These are phyloP conservation scores for Wickerhamomyces alni DNA, from an alignment of 805 yeast genomes.

Conservation along the genomic window DNA sequence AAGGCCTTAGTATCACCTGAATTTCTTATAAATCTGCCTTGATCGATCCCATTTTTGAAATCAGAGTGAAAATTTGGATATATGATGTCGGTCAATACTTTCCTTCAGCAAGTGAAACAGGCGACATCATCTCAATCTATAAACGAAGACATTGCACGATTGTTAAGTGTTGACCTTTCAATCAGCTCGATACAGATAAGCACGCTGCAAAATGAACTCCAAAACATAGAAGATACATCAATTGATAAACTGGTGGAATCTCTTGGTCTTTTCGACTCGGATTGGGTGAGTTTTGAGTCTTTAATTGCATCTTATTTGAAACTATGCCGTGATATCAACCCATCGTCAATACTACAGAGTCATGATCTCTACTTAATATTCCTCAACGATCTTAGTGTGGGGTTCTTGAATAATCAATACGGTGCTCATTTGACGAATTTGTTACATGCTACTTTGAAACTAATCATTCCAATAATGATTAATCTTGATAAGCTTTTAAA, in stretches of 20 bases:
- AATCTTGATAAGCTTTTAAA: slow-evolving; percentile 36
- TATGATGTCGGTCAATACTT: too few species aligned
- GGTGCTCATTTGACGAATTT: slow-evolving; percentile 32
- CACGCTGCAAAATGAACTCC: slow-evolving; percentile 16
- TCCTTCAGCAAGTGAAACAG: too few species aligned
- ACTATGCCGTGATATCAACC: slow-evolving; percentile 44
- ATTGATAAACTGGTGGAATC: slow-evolving; percentile 21
- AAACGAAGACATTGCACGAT: not conserved
- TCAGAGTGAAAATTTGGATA: too few species aligned
- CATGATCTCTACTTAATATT: slow-evolving; percentile 47
- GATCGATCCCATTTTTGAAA: too few species aligned
- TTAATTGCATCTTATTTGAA: slow-evolving; percentile 37
- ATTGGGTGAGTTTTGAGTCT: slow-evolving; percentile 39
- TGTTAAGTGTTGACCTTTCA: not conserved
- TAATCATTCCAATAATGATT: slow-evolving; percentile 40
- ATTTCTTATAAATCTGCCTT: too few species aligned
- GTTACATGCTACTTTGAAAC: slow-evolving; percentile 32
- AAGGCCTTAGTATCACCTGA: too few species aligned
- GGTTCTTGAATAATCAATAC: slow-evolving; percentile 38
- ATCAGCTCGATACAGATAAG: slow-evolving; percentile 3
- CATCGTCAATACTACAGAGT: slow-evolving; percentile 48
- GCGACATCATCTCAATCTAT: too few species aligned
- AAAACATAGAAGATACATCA: slow-evolving; percentile 3
- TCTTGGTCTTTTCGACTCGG: slow-evolving; percentile 24
- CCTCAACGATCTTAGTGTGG: slow-evolving; percentile 40